These are phyloP conservation scores for Penicillium waksmanii DNA, from an alignment of 495 filamentous ascomycete species.

Conservation along the genomic window DNA sequence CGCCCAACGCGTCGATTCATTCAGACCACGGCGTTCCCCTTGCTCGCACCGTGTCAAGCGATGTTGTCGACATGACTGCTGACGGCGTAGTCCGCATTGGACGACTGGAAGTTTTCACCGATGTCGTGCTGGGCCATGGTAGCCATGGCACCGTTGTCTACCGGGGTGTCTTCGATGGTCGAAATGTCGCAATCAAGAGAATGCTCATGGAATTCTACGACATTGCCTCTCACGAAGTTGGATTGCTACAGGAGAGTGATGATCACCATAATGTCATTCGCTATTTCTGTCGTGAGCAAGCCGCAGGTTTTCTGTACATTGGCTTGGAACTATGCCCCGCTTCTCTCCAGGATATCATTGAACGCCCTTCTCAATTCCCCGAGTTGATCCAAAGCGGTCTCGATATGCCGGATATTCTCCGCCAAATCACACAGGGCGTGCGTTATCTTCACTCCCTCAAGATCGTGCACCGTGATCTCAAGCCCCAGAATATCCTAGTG, in stretches of 20 bases:
- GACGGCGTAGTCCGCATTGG: slow-evolving; percentile 68
- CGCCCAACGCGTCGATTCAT: slow-evolving; percentile 40
- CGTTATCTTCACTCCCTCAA: slow-evolving; percentile 87
- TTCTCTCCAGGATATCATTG: slow-evolving; percentile 85
- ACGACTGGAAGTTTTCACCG: slow-evolving; percentile 71
- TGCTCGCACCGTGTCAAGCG: slow-evolving; percentile 42
- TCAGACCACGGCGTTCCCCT: slow-evolving; percentile 61
- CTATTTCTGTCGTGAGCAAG: slow-evolving; percentile 89
- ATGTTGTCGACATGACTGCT: slow-evolving; percentile 39
- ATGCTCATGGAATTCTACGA: slow-evolving; percentile 96
- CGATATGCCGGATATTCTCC: slow-evolving; percentile 68
- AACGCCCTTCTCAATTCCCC: slow-evolving; percentile 66
- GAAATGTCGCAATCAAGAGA: slow-evolving; percentile 92
- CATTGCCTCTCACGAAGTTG: slow-evolving; percentile 91
- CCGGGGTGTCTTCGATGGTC: slow-evolving; percentile 82
- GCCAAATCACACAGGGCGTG: slow-evolving; percentile 85
- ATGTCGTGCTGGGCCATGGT: slow-evolving; percentile 74
- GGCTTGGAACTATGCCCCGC: slow-evolving; percentile 94
- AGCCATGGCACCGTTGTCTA: slow-evolving; percentile 89
- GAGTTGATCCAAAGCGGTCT: slow-evolving; percentile 54
- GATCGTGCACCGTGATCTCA: slow-evolving; percentile 96
- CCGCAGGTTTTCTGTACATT: slow-evolving; percentile 92
- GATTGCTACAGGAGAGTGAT: slow-evolving; percentile 87
- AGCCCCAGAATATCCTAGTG: slow-evolving; percentile 95
- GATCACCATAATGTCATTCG: slow-evolving; percentile 96